Base-by-base conservation (phyloP, 352 stramenopile species). In the Aphanomyces astaci region DNA sequence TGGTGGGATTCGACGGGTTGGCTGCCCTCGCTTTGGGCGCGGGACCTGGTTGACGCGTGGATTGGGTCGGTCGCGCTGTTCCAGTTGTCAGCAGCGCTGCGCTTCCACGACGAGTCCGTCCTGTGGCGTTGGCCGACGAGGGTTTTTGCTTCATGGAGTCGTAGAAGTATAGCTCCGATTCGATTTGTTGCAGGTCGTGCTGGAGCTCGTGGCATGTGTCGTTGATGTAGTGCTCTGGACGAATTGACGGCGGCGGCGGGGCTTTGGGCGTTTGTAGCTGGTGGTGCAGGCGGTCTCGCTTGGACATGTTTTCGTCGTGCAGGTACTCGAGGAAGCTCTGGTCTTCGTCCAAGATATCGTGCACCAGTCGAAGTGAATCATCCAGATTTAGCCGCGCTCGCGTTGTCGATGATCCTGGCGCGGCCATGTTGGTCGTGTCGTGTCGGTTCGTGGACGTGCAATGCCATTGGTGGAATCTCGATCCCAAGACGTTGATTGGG, bases 151-250 rank as follows among this genome's bases (percentile, higher is more conserved):
- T n/a, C 13, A 45, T 33, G 3, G 56, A 28, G 15, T 53, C 36
- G 40, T 48, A 65, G n/a, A 49, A 48, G 31, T 32, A 65, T 9
- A 65, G 15, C 17, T 52, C 56, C 32, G 56, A 65, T 36, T 65
- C 56, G 39, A 65, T 24, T 24, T 32, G 31, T 17, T 65, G 33
- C 36, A 65, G 25, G 2, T 65, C 56, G 39, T 53, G 10, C 56
- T 52, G 46, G n/a, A 65, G 39, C 10, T 65, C 33, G 1, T 46
- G 39, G 56, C 56, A 65, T 39, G 56, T 48, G 2, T 46, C 56
- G 11, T n/a, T 31, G 32, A 65, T 65, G 11, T 33, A 30, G 7
- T 32, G 24, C 27, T 51, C 56, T 10, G 55, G 56, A 39, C 27
- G 56, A n/a, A 65, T 25, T 4, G 4, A 19, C 11, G 36, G 19